Base-by-base conservation (phyloP, 1,284 basidiomycete genomes). In the Spongiforma sp. region DNA sequence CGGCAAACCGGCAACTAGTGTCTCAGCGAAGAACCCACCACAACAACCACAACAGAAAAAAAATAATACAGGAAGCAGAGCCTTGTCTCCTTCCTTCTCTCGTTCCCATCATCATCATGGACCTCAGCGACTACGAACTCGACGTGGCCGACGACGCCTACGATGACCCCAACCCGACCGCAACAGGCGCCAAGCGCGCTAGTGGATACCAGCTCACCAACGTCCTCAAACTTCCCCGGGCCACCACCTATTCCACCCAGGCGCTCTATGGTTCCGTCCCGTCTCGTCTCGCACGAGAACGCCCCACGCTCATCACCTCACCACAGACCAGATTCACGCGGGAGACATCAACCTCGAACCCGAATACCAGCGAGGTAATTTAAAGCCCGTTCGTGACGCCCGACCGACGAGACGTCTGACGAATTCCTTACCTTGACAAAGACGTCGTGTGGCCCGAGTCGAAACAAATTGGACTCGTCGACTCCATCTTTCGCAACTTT, bases 311-410 rank as follows among this genome's bases (percentile, higher is more conserved):
- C 12, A 26, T 53, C 50, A 53, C 50, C 26, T n/a, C 48, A 10
- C 34, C 24, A 46, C 68, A 90, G 90, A 91, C 62, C 88, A 90
- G 71, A 84, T 92, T 36, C 75, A 82, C 48, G 79, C 76, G 10
- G 78, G 79, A 0, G 86, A 89, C 63, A 88, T 93, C 52, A 80
- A 90, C 70, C 76, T 92, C 19, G 84, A 91, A 34, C 88, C 91
- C 2, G 89, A 91, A 52, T 93, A 93, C 69, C 91, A 93, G 70
- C 84, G 91, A 74, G 90, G 89, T 88, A 52, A n/a, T n/a, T n/a
- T n/a, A n/a, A n/a, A n/a, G n/a, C n/a, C n/a, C n/a, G n/a, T n/a
- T n/a, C n/a, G n/a, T n/a, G n/a, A n/a, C n/a, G 11, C 24, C 7
- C 24, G 6, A 14, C 54, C 8, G n/a, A n/a, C n/a, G n/a, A n/a